These are phyloP conservation scores for Ophiocordyceps camponoti-floridani DNA, from an alignment of 2,329 filamentous ascomycete species.

Conservation along the genomic window DNA sequence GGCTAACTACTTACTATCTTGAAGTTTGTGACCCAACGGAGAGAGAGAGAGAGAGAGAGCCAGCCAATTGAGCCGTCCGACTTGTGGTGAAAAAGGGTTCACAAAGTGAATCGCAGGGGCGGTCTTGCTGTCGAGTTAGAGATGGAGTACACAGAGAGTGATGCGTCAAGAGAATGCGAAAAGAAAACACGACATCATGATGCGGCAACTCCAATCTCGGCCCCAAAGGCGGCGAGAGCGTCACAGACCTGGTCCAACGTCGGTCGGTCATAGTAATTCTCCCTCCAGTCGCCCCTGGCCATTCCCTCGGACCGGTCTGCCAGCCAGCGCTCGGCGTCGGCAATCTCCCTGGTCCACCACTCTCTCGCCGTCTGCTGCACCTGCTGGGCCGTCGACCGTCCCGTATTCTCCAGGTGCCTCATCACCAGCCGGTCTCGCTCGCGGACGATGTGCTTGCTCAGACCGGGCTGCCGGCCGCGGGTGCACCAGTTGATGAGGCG, in stretches of 20 bases:
- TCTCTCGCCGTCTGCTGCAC: conserved; percentile 19
- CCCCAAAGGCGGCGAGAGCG: conserved; percentile 10
- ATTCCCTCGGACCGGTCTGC: conserved; percentile 18
- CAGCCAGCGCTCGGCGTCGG: conserved; percentile 28
- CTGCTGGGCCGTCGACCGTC: conserved; percentile 15
- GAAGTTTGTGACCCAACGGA: too few relatives aligned
- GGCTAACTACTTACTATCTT: too few relatives aligned
- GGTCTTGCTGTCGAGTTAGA: too few relatives aligned
- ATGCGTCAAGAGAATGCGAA: not conserved
- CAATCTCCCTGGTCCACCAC: conserved; percentile 32
- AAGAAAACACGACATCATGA: not conserved
- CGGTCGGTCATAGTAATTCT: conserved; percentile 31
- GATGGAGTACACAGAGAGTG: not conserved
- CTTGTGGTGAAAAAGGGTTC: too few relatives aligned
- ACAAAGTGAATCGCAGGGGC: too few relatives aligned
- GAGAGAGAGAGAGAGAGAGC: too few relatives aligned
- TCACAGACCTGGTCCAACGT: conserved; percentile 23
- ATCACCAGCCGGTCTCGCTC: conserved; percentile 27
- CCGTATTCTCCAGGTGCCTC: conserved; percentile 12
- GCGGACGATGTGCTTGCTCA: conserved; percentile 26
- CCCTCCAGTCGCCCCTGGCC: conserved; percentile 25
- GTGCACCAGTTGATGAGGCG: conserved; percentile 34
- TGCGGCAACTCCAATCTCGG: not conserved
- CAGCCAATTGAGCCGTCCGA: too few relatives aligned
- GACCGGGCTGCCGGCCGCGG: conserved; percentile 22